These are phyloP conservation scores for Kwoniella bestiolae DNA, from an alignment of 768 basidiomycete species.

Conservation along the genomic window DNA sequence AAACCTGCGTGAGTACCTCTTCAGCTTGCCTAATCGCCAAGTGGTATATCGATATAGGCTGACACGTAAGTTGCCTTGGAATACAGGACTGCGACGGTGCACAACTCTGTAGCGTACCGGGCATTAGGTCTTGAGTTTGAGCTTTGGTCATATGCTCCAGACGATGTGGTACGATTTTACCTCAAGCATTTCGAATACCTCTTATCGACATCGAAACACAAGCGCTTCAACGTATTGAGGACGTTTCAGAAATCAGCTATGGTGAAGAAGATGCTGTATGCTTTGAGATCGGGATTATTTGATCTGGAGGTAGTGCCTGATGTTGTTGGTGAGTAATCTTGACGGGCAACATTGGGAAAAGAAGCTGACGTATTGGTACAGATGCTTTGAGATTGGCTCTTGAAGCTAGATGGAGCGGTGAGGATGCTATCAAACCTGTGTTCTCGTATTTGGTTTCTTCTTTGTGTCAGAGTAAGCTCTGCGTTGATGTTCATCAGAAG, in stretches of 20 bases:
- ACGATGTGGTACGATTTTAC: constrained; percentile 76
- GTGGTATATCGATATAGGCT: background rate
- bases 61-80: background rate
- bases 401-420: constrained; percentile 48
- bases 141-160: constrained; percentile 75
- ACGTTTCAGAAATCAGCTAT: constrained; percentile 73
- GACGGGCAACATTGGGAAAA: background rate
- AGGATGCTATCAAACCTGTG: constrained; percentile 70
- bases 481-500: constrained; percentile 62
- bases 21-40: background rate
- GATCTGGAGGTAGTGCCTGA: constrained; percentile 66
- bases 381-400: constrained; percentile 44
- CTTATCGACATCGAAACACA: constrained; percentile 71
- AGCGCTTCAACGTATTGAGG: constrained; percentile 75
- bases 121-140: constrained; percentile 86
- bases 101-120: constrained; percentile 79
- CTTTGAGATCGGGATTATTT: constrained; percentile 79
- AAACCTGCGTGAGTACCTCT: constrained; percentile 69
- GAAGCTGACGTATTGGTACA: background rate
- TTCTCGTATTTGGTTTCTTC: constrained; percentile 84
- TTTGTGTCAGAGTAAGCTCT: constrained; percentile 62
- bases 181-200: constrained; percentile 81
- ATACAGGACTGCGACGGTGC: constrained; percentile 78
- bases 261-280: constrained; percentile 77
- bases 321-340: constrained; percentile 59